A percentile compares a stretch with the other conserved stretches of the same genome.
phyloP scores from a whole-genome alignment of 805 yeast species.

The Candida taoyuanica region DNA sequence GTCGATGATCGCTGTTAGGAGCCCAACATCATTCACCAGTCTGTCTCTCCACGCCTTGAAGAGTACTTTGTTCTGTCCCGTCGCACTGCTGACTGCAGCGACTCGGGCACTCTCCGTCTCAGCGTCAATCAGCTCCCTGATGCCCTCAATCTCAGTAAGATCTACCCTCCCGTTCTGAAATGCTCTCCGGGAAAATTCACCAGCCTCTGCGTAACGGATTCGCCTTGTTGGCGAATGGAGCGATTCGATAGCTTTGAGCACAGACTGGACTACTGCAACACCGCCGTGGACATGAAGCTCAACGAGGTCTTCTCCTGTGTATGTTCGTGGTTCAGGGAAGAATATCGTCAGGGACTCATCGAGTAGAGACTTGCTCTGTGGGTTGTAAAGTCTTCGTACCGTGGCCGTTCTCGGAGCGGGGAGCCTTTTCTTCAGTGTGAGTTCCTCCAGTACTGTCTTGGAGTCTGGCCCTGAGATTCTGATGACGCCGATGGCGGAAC shows the following conservation, averaged over 20 bases:
- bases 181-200: slow-evolving; percentile 87
- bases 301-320: slow-evolving; percentile 87
- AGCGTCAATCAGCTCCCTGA: slow-evolving; percentile 83
- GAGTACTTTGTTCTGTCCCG: slow-evolving; percentile 55
- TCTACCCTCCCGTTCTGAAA: slow-evolving; percentile 82
- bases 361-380: slow-evolving; percentile 37
- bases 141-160: slow-evolving; percentile 86
- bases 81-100: slow-evolving; percentile 67
- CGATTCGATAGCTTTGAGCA: slow-evolving; percentile 53
- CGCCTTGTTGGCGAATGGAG: slow-evolving; percentile 44
- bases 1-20: slow-evolving; percentile 84
- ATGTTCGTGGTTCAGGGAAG: slow-evolving; percentile 72
- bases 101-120: slow-evolving; percentile 87
- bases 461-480: slow-evolving; percentile 76
- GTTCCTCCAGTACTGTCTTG: slow-evolving; percentile 29
- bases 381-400: slow-evolving; percentile 51
- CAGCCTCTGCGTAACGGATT: slow-evolving; percentile 83
- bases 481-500: slow-evolving; percentile 83
- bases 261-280: slow-evolving; percentile 70
- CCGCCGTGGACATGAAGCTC: slow-evolving; percentile 97
- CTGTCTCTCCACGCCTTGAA: slow-evolving; percentile 64
- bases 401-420: slow-evolving; percentile 54
- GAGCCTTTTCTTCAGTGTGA: slow-evolving; percentile 36
- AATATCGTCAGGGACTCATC: slow-evolving; percentile 75
- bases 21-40: slow-evolving; percentile 63